Base-by-base conservation (phyloP, 2,329 filamentous ascomycete genomes). In the Drechslera avenae region DNA sequence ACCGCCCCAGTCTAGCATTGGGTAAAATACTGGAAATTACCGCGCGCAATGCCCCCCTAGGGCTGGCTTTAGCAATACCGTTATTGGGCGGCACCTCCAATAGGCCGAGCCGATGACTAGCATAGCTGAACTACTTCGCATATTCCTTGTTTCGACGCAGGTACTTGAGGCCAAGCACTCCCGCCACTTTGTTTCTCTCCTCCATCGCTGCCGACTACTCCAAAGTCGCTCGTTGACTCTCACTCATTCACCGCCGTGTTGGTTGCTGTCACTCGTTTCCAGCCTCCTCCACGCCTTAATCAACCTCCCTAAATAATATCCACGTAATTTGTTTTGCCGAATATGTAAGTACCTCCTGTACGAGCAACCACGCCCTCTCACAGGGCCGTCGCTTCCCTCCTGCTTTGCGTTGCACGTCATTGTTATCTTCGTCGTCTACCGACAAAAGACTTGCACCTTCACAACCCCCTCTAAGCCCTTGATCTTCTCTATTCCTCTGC, bases 241-340 rank as follows among this genome's bases (percentile, higher is more conserved):
- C 44, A 30, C 56, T 53, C 39, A 50, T 61, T 56, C 42, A 35
- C 48, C 17, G 60, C 55, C 30, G 45, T 33, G 37, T 50, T 31
- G 34, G 52, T 46, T 51, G 60, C 58, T 54, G 63, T 65, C 64
- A 65, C 62, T 68, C 64, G 44, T 62, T 67, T 66, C 54, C 59
- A 50, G 47, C 59, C 47, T 33, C 50, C 45, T 30, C 19, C 43
- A 17, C 39, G 41, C 28, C 18, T 18, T 36, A 37, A 34, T 35
- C 31, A 37, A 19, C 42, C 10, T n/a, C 28, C 30, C 18, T 35
- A 46, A 46, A 36, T 49, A 54, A 43, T 43, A 46, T 46, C 45
- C 52, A 51, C 52, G 46, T 33, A 37, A 31, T 31, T 49, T 32
- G 35, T 21, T 33, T 47, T 28, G 7, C 18, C 26, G 31, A 36